A percentile compares a stretch with the other conserved stretches of the same genome.
phyloP scores from a whole-genome alignment of 2,329 filamentous ascomycete species.

The Paraconiothyrium sp. region DNA sequence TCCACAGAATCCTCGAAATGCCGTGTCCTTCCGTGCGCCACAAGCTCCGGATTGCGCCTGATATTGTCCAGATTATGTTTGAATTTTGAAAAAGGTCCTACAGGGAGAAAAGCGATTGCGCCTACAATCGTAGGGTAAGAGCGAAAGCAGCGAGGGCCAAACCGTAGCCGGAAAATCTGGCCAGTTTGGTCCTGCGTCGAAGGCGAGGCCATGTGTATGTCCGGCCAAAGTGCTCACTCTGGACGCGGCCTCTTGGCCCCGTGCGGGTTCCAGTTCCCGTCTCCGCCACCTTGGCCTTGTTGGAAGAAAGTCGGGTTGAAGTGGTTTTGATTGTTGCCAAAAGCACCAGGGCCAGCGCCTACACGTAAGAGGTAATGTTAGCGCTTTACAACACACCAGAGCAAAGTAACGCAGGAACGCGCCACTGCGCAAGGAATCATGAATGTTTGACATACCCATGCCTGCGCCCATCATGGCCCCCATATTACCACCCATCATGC shows the following conservation, averaged over 20 bases:
- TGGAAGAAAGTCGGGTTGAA: conserved; percentile 80
- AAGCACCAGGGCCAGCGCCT: conserved; percentile 57
- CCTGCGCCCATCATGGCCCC: conserved; percentile 32
- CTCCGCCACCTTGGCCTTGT: conserved; percentile 57
- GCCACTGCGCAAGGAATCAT: conserved; percentile 6
- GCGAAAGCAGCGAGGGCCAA: background rate
- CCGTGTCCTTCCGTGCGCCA: background rate
- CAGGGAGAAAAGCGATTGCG: background rate
- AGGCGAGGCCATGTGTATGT: background rate
- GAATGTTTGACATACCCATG: conserved; percentile 39
- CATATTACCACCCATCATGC: conserved; percentile 20
- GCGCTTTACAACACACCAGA: conserved; percentile 12
- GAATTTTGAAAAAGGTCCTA: conserved; percentile 6
- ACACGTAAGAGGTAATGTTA: conserved; percentile 11
- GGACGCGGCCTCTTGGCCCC: conserved; percentile 81
- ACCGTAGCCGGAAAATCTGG: background rate
- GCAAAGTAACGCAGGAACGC: conserved; percentile 11
- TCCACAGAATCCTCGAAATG: background rate
- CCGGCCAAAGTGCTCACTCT: conserved; percentile 58
- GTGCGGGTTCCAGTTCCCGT: conserved; percentile 81
- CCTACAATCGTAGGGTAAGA: background rate
- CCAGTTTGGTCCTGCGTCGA: background rate
- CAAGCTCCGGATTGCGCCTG: conserved; percentile 8
- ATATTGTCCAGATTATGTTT: background rate
- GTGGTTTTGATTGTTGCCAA: conserved; percentile 70